These are phyloP conservation scores for Geosmithia putterillii DNA, from an alignment of 2,329 filamentous ascomycete species.

Conservation along the genomic window DNA sequence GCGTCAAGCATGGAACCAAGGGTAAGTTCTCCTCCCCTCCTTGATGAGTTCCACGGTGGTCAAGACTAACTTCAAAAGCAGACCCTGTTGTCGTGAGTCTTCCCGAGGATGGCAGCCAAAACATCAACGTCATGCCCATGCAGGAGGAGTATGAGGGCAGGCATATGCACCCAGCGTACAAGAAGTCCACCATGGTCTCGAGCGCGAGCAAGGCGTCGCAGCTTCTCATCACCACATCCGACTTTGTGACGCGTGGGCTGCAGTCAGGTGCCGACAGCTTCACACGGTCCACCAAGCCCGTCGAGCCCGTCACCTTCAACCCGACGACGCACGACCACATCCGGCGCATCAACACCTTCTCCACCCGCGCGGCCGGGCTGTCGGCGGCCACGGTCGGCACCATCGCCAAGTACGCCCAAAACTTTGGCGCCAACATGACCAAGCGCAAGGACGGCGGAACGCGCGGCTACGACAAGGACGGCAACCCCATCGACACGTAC, in stretches of 20 bases:
- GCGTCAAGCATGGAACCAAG: slow-evolving; percentile 78
- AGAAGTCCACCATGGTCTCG: slow-evolving; percentile 73
- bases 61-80: slow-evolving; percentile 6
- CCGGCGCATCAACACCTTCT: slow-evolving; percentile 82
- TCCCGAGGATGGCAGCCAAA: slow-evolving; percentile 51
- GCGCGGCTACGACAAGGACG: slow-evolving; percentile 57
- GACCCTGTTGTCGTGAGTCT: slow-evolving; percentile 73
- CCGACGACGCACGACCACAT: slow-evolving; percentile 75
- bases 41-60: neutral
- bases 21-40: slow-evolving; percentile 40
- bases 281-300: slow-evolving; percentile 67
- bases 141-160: slow-evolving; percentile 61
- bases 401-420: slow-evolving; percentile 76
- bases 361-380: slow-evolving; percentile 63
- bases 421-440: slow-evolving; percentile 63
- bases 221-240: slow-evolving; percentile 79
- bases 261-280: slow-evolving; percentile 69
- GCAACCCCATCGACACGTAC: slow-evolving; percentile 51
- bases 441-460: slow-evolving; percentile 36
- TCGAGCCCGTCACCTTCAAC: slow-evolving; percentile 77
- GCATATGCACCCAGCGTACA: slow-evolving; percentile 82
- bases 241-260: slow-evolving; percentile 66
- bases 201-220: slow-evolving; percentile 81
- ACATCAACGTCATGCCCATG: slow-evolving; percentile 54
- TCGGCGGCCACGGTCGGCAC: slow-evolving; percentile 80